Evolutionary conservation across 1,284 basidiomycete species (phyloP).

Genomic region (Coniferiporia sulphurascens): DNA sequence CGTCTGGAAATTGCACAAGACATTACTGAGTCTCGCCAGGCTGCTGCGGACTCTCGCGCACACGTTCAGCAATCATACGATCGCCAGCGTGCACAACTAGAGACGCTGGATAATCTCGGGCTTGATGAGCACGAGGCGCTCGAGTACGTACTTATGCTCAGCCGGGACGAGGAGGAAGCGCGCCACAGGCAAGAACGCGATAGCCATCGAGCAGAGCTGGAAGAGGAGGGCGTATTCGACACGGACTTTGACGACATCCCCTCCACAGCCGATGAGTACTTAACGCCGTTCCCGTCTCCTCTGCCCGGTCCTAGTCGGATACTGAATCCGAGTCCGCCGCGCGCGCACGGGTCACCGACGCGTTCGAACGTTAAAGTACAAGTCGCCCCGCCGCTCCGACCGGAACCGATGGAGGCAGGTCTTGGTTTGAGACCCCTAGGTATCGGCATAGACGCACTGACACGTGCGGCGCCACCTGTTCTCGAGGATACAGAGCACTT

Average conservation of each 20-base stretch:
- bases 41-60: constrained; percentile 47
- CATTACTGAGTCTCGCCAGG: constrained; percentile 54
- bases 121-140: constrained; percentile 75
- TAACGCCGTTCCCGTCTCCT: neutral
- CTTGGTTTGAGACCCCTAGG: constrained; percentile 26
- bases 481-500: constrained; percentile 25
- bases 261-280: constrained; percentile 23
- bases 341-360: constrained; percentile 20
- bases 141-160: constrained; percentile 82
- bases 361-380: constrained; percentile 39
- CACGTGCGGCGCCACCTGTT: constrained; percentile 4
- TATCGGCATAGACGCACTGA: constrained; percentile 3
- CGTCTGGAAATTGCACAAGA: constrained; percentile 60
- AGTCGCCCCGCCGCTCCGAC: constrained; percentile 29
- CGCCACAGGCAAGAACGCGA: constrained; percentile 19
- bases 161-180: constrained; percentile 65
- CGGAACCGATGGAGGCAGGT: constrained; percentile 41
- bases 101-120: constrained; percentile 57
- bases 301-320: neutral
- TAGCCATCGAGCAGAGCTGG: neutral
- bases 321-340: neutral
- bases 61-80: constrained; percentile 35
- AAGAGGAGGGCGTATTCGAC: constrained; percentile 55
- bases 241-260: constrained; percentile 48
- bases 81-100: constrained; percentile 52